Conservation (phyloP, 1,284 basidiomycete species). For the Ustilago tritici region DNA sequence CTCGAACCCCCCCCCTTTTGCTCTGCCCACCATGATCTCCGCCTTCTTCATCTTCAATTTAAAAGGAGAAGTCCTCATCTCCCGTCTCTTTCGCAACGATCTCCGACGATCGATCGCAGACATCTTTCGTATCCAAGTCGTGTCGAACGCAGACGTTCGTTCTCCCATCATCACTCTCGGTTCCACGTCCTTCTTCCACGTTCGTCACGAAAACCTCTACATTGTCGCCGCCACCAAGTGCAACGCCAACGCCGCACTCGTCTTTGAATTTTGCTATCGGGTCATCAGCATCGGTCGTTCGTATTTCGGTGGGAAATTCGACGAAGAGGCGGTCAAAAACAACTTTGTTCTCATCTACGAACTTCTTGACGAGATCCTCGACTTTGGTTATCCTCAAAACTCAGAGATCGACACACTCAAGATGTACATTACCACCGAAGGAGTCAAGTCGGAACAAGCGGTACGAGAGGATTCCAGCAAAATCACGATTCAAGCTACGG, state of each 20-base stretch:
- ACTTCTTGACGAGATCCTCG: constrained; percentile 79
- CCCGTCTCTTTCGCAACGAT: constrained; percentile 64
- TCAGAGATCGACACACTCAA: constrained; percentile 97
- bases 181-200: constrained; percentile 97
- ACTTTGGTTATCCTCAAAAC: constrained; percentile 99
- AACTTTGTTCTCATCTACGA: constrained; percentile 78
- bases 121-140: constrained; percentile 80
- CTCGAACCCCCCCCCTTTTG: not conserved
- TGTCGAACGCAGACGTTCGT: constrained; percentile 94
- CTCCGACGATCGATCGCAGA: constrained; percentile 65
- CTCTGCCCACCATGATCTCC: constrained; percentile 71
- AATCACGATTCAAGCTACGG: constrained; percentile 95
- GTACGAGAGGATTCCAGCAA: constrained; percentile 91
- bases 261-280: constrained; percentile 97
- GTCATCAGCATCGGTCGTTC: constrained; percentile 92
- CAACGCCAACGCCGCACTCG: constrained; percentile 95
- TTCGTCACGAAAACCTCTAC: constrained; percentile 92
- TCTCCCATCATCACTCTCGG: constrained; percentile 98
- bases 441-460: constrained; percentile 83
- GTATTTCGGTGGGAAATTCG: constrained; percentile 97
- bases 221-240: constrained; percentile 96
- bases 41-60: constrained; percentile 98
- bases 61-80: constrained; percentile 81
- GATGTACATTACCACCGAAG: constrained; percentile 97
- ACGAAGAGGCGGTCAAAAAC: constrained; percentile 95